These are phyloP conservation scores for Claviceps spartinae DNA, from an alignment of 2,329 filamentous ascomycete genomes.

Conservation along the genomic window DNA sequence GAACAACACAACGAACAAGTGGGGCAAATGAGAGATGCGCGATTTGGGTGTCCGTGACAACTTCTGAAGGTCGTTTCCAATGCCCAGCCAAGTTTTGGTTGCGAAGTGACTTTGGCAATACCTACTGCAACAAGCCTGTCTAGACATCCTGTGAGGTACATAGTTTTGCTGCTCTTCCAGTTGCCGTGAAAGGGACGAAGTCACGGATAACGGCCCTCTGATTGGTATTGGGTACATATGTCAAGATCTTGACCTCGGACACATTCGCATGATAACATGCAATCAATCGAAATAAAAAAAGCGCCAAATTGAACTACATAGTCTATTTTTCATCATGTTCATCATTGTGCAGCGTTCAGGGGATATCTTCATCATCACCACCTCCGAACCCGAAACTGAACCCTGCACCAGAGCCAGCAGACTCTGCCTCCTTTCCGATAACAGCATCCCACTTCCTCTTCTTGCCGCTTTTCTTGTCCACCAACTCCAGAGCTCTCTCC, in stretches of 20 bases:
- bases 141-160: no score
- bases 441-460: constrained; percentile 82
- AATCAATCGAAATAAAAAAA: neutral
- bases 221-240: neutral
- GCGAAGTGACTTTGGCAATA: neutral
- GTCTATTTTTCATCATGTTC: neutral
- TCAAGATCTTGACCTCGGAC: neutral
- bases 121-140: neutral
- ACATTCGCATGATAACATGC: no score
- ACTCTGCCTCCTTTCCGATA: constrained; percentile 30
- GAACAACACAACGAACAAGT: neutral
- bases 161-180: neutral
- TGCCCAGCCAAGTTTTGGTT: neutral
- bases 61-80: neutral
- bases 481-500: constrained; percentile 46
- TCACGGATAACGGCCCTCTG: neutral
- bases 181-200: neutral
- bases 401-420: constrained; percentile 18
- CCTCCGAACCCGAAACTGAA: constrained; percentile 43
- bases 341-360: constrained; percentile 12
- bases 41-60: neutral
- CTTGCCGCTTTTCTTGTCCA: constrained; percentile 50
- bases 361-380: constrained; percentile 31
- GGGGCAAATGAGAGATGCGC: neutral
- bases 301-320: no score